Base-by-base conservation (phyloP, 805 yeast species). In the Metschnikowia peoriensis region DNA sequence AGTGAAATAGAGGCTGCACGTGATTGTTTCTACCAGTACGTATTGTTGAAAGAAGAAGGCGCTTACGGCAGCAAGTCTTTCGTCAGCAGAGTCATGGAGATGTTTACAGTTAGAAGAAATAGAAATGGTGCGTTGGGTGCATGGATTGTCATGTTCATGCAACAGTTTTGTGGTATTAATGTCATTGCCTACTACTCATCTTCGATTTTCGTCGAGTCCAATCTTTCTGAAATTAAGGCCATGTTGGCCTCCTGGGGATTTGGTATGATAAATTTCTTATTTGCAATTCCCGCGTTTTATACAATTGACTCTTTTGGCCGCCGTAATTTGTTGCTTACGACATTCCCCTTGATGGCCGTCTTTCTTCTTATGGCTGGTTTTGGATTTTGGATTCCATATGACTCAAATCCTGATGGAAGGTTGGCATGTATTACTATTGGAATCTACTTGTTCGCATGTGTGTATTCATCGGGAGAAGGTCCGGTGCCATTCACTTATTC, bases 401-500 rank as follows among this genome's bases (percentile, higher is more conserved):
- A 75, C 1, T 58, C 66, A 7, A 58, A 68, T 35, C 61, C 65
- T 12, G 67, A 79, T 7, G 85, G 84, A 4, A 78, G 88, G 61
- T 69, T 86, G 53, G 97, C 84, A 4, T 77, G 86, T 49, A 83
- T 88, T 51, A 75, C 86, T 6, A 72, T 83, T 55, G 96, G 94
- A 59, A 84, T 89, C 52, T 89, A 89, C 66, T 64, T 89, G 32
- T 89, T 80, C 68, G 75, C 89, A 0, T 78, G 82, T 41, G 85
- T 86, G 51, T 89, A 89, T 70, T 87, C 96, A 0, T 82, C 88
- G 3, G 93, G 96, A 50, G 89, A 87, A 67, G 96, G 96, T 42
- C 96, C 94, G 12, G 94, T 89, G 43, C 96, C 96, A 4, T 89
- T 89, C 72, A 86, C 94, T 2, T 88, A 89, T 65, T 85, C 91